These are phyloP conservation scores for Diaporthe helianthi DNA, from an alignment of 2,329 filamentous ascomycete genomes.

Conservation along the genomic window DNA sequence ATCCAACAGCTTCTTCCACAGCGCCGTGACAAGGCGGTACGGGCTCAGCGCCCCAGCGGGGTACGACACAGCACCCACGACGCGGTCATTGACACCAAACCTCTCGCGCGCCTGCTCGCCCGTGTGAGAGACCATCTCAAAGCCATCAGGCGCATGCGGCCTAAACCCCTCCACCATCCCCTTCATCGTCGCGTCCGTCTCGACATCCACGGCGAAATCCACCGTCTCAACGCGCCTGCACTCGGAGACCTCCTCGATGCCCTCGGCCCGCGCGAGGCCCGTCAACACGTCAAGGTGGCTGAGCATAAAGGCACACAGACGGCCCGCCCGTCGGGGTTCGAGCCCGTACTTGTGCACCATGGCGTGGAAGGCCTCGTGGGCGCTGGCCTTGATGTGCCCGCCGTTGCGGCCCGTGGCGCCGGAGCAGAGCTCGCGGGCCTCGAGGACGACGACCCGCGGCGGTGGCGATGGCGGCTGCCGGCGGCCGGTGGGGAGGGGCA, in stretches of 20 bases:
- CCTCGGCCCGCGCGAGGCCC: constrained; percentile 47
- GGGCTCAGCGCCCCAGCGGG: constrained; percentile 58
- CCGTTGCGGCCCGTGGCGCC: constrained; percentile 63
- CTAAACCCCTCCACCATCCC: constrained; percentile 49
- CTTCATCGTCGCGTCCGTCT: constrained; percentile 41
- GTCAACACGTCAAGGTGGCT: constrained; percentile 49
- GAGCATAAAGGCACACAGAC: constrained; percentile 53
- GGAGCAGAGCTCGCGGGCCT: constrained; percentile 56
- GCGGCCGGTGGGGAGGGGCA: too few relatives aligned
- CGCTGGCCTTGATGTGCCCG: constrained; percentile 56
- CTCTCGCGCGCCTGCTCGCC: constrained; percentile 44
- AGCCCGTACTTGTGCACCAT: constrained; percentile 41
- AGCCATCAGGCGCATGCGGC: constrained; percentile 19
- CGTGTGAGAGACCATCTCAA: constrained; percentile 44
- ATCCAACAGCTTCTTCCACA: constrained; percentile 52
- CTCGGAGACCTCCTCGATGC: constrained; percentile 45
- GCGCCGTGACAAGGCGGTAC: constrained; percentile 55
- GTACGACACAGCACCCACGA: constrained; percentile 53
- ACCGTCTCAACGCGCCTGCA: constrained; percentile 54
- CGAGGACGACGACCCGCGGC: constrained; percentile 52
- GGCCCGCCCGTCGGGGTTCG: constrained; percentile 48
- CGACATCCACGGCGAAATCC: constrained; percentile 52
- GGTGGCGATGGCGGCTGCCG: too few relatives aligned
- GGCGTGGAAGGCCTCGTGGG: constrained; percentile 50
- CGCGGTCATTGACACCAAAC: constrained; percentile 46